Evolutionary conservation across 192 early-diverging fungal genomes (phyloP).

Genomic region (Funneliformis geosporum): DNA sequence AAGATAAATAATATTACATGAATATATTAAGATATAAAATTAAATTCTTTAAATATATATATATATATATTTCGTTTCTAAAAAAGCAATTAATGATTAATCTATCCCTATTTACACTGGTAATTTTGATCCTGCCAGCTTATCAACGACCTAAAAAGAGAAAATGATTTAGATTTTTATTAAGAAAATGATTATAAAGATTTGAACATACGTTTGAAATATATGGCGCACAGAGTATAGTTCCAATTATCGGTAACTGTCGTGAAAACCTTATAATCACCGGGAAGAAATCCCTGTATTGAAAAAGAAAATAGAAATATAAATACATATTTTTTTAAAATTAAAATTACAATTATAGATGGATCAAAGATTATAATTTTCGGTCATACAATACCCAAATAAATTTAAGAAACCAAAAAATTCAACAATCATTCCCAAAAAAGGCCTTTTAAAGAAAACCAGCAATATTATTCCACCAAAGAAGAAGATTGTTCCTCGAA

Average conservation of each 20-base stretch:
- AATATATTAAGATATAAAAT: too few species aligned
- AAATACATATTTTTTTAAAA: too few species aligned
- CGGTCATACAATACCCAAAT: slow-evolving; percentile 72
- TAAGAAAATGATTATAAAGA: not conserved
- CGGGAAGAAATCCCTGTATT: slow-evolving; percentile 91
- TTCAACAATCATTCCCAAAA: slow-evolving; percentile 87
- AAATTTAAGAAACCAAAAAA: slow-evolving; percentile 95
- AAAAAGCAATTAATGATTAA: too few species aligned
- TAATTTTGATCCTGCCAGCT: slow-evolving; percentile 55
- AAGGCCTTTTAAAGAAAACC: slow-evolving; percentile 88
- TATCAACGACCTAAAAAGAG: slow-evolving; percentile 51
- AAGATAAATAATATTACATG: too few species aligned
- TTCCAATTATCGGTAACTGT: slow-evolving; percentile 87
- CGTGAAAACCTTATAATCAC: slow-evolving; percentile 87
- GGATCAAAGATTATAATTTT: not conserved
- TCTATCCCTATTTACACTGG: slow-evolving; percentile 46
- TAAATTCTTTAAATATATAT: too few species aligned
- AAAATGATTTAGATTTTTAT: slow-evolving; percentile 14
- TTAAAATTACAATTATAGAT: not conserved
- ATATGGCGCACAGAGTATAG: slow-evolving; percentile 79
- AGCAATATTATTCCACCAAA: slow-evolving; percentile 87
- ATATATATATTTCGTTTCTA: too few species aligned
- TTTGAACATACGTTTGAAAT: slow-evolving; percentile 65
- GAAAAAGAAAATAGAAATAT: slow-evolving; percentile 11
- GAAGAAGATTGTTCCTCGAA: slow-evolving; percentile 88